Percentiles rank a stretch among this genome's conserved stretches.
Conservation (phyloP, 179 eudicot genomes). For the Silene coronaria region DNA sequence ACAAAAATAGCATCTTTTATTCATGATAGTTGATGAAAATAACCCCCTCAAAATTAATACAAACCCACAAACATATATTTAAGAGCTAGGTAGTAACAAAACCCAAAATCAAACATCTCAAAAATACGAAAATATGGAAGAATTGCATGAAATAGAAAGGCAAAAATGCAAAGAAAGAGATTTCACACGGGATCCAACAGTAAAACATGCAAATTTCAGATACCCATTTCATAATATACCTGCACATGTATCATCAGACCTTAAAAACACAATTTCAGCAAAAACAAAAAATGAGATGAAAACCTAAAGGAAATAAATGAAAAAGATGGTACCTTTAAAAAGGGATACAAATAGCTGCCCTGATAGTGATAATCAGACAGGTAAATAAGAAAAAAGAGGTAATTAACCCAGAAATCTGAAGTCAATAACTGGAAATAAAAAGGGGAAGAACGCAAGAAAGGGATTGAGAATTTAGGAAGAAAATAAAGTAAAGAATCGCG, state of each 20-base stretch:
- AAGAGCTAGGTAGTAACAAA: background rate
- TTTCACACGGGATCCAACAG: conserved; percentile 8
- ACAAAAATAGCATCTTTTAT: background rate
- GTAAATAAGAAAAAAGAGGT: background rate
- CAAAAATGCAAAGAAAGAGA: background rate
- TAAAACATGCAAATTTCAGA: conserved; percentile 4
- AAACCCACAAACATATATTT: background rate
- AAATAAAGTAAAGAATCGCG: conserved; percentile 12
- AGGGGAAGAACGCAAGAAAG: background rate
- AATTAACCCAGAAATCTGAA: conserved; percentile 23
- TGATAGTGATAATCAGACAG: background rate
- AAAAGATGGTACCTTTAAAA: conserved; percentile 21
- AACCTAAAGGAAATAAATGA: background rate
- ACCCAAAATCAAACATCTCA: conserved; percentile 1
- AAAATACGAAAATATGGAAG: background rate
- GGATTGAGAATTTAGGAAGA: conserved; percentile 2
- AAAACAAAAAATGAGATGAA: background rate
- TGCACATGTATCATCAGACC: conserved; percentile 7
- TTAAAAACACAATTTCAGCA: conserved; percentile 4
- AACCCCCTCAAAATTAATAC: background rate
- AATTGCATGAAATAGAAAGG: background rate
- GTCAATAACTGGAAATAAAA: conserved; percentile 1
- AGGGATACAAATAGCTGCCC: conserved; percentile 13
- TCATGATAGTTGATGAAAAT: background rate
- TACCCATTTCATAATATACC: conserved; percentile 22